Percentiles rank a stretch among this genome's conserved stretches.
These are phyloP conservation scores for Pholiota molesta DNA, from an alignment of 768 basidiomycete species.

Conservation along the genomic window DNA sequence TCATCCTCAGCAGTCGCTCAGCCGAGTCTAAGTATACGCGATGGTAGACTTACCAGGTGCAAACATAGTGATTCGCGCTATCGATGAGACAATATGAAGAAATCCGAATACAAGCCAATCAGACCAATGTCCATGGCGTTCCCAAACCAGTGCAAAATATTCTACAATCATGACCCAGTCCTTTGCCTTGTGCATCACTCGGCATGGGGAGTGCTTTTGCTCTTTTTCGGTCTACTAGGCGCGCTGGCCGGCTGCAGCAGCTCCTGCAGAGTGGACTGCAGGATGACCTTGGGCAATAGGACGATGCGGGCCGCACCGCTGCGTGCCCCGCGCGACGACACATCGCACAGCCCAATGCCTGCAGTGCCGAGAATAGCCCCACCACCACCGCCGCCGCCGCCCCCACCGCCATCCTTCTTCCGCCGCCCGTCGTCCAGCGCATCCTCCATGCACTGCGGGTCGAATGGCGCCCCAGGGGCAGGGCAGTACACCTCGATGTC, in stretches of 20 bases:
- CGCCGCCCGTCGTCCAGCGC: conserved; percentile 26
- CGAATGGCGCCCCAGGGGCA: conserved; percentile 12
- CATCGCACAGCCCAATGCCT: conserved; percentile 21
- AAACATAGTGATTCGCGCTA: too few species aligned
- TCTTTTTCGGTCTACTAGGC: not conserved
- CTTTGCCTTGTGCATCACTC: not conserved
- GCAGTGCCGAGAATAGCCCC: conserved; percentile 23
- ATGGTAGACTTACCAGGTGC: too few species aligned
- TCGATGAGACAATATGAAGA: too few species aligned
- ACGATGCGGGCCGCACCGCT: conserved; percentile 8
- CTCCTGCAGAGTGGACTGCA: conserved; percentile 23
- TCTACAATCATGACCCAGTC: not conserved
- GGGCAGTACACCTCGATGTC: conserved; percentile 23
- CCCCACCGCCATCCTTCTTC: not conserved
- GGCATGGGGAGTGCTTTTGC: not conserved
- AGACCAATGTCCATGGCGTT: not conserved
- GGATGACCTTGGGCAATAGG: conserved; percentile 20
- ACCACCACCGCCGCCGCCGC: not conserved
- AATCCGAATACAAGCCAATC: not conserved
- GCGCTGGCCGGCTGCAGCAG: conserved; percentile 18
- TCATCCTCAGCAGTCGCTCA: too few species aligned
- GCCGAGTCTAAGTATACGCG: too few species aligned
- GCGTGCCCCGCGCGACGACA: conserved; percentile 2
- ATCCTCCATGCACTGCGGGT: conserved; percentile 25
- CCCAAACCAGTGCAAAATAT: not conserved